Evolutionary conservation across 2,329 filamentous ascomycete species (phyloP).

Genomic region (Parafenestella ontariensis): DNA sequence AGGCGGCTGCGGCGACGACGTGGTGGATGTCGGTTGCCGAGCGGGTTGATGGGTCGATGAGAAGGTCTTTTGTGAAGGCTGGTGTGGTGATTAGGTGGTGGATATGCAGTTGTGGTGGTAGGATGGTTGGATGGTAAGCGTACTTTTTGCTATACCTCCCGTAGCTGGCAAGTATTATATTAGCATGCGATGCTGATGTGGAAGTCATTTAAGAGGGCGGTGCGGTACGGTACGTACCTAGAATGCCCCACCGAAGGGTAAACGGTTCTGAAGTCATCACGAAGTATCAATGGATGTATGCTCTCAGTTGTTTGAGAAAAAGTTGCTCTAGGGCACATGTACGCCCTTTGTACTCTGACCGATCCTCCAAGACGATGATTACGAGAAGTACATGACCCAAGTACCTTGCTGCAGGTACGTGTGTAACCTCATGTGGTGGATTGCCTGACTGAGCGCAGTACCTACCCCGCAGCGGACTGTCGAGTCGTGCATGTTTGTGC

Average conservation of each 20-base stretch:
- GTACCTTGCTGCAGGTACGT: constrained; percentile 5
- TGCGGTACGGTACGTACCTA: constrained; percentile 24
- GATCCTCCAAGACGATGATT: too few species aligned
- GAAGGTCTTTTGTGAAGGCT: constrained; percentile 71
- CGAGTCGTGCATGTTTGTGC: background rate
- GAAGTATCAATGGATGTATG: background rate
- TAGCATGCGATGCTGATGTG: background rate
- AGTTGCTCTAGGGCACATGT: background rate
- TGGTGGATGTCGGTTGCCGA: constrained; percentile 75
- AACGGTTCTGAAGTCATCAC: constrained; percentile 26
- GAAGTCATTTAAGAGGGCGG: background rate
- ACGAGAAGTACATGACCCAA: background rate
- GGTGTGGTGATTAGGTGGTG: background rate
- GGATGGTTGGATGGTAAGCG: background rate
- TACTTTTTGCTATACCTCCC: constrained; percentile 42
- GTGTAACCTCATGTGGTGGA: background rate
- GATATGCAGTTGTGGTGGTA: background rate
- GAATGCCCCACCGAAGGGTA: constrained; percentile 35
- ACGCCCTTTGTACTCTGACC: constrained; percentile 1
- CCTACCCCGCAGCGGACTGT: constrained; percentile 10
- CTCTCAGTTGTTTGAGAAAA: background rate
- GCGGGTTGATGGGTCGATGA: constrained; percentile 72
- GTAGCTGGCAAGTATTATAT: constrained; percentile 63
- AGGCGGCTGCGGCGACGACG: constrained; percentile 78
- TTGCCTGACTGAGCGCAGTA: background rate